phyloP scores from a whole-genome alignment of 352 stramenopile species.

The Globisporangium nagaii region DNA sequence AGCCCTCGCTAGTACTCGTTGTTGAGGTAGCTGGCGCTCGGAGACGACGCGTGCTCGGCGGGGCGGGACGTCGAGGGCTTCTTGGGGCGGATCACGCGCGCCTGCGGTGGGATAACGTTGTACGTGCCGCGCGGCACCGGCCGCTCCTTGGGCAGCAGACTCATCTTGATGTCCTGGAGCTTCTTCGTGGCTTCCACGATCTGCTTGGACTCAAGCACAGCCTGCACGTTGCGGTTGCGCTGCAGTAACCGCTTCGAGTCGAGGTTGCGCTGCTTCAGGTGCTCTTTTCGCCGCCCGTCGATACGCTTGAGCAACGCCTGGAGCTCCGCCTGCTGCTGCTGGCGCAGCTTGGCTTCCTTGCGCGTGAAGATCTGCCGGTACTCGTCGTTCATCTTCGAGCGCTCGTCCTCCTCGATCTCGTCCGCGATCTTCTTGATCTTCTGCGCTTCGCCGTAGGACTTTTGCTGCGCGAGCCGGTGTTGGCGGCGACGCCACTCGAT shows the following conservation, averaged over 20 bases:
- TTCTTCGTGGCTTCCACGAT: slow-evolving; percentile 64
- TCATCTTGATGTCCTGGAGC: slow-evolving; percentile 79
- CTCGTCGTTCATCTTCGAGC: slow-evolving; percentile 83
- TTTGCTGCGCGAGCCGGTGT: slow-evolving; percentile 91
- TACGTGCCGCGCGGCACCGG: slow-evolving; percentile 36
- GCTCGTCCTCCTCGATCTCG: slow-evolving; percentile 90
- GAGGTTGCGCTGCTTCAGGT: slow-evolving; percentile 90
- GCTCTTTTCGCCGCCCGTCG: slow-evolving; percentile 90
- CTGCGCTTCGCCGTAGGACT: slow-evolving; percentile 92
- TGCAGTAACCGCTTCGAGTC: slow-evolving; percentile 93
- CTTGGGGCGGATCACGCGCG: slow-evolving; percentile 64
- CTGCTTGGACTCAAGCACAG: slow-evolving; percentile 93
- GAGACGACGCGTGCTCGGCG: slow-evolving; percentile 11
- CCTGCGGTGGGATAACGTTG: slow-evolving; percentile 74
- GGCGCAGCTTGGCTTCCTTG: slow-evolving; percentile 88
- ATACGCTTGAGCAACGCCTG: slow-evolving; percentile 93
- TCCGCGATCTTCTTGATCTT: slow-evolving; percentile 95
- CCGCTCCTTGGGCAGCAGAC: slow-evolving; percentile 63
- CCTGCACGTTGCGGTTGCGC: slow-evolving; percentile 94
- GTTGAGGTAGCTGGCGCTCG: slow-evolving; percentile 3
- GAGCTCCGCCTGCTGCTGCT: slow-evolving; percentile 91
- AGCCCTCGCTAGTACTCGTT: slow-evolving; percentile 1
- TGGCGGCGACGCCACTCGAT: slow-evolving; percentile 94
- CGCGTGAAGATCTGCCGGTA: slow-evolving; percentile 67
- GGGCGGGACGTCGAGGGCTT: slow-evolving; percentile 43